These are phyloP conservation scores for Boletales sp. DNA, from an alignment of 768 basidiomycete species.

Conservation along the genomic window DNA sequence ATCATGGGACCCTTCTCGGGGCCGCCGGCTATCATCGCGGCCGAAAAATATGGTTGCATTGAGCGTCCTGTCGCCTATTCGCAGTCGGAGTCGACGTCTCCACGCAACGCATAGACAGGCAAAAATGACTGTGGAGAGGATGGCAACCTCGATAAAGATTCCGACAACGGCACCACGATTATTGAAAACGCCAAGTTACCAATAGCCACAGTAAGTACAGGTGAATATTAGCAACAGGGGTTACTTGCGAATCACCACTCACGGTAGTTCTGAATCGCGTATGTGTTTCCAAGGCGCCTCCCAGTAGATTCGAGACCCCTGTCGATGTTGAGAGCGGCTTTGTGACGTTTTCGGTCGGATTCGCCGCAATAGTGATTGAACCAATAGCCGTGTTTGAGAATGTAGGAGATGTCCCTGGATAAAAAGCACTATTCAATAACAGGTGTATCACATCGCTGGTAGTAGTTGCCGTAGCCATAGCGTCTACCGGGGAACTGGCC, in stretches of 20 bases:
- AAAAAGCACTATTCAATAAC: background rate
- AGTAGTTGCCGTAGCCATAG: background rate
- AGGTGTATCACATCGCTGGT: background rate
- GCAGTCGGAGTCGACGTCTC: slow-evolving; percentile 38
- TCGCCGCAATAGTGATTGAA: slow-evolving; percentile 34
- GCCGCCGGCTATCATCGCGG: slow-evolving; percentile 11
- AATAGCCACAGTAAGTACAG: slow-evolving; percentile 3
- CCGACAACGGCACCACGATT: slow-evolving; percentile 70
- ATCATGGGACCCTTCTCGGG: slow-evolving; percentile 35
- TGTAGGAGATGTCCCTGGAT: background rate
- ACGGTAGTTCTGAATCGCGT: too few relatives aligned
- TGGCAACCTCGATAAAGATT: slow-evolving; percentile 66
- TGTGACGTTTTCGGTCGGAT: slow-evolving; percentile 35
- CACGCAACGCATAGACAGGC: slow-evolving; percentile 38
- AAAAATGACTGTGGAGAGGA: slow-evolving; percentile 46
- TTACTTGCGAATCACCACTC: slow-evolving; percentile 25
- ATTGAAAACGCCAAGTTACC: slow-evolving; percentile 57
- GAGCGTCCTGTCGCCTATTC: slow-evolving; percentile 29
- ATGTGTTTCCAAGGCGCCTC: too few relatives aligned
- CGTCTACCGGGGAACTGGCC: background rate
- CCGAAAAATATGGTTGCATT: slow-evolving; percentile 35
- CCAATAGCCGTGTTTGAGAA: background rate
- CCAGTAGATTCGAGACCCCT: slow-evolving; percentile 23
- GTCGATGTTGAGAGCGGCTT: slow-evolving; percentile 44
- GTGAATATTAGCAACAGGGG: background rate